phyloP scores from a whole-genome alignment of 805 yeast species.

The Ogataea paradorogensis region DNA sequence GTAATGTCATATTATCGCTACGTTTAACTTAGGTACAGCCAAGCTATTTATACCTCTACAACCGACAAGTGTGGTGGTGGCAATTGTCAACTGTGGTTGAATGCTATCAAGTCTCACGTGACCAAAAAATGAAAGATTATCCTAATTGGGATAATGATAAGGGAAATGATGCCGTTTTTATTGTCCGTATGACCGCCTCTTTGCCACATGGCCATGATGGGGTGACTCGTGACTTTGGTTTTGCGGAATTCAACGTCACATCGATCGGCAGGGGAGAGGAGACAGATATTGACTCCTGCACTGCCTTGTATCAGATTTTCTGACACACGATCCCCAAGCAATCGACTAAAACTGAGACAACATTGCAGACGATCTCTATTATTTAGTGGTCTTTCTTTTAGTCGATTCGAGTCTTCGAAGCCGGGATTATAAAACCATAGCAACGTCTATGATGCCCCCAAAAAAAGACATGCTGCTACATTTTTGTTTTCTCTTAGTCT shows the following conservation, averaged over 20 bases:
- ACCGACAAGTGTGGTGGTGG: constrained; percentile 8
- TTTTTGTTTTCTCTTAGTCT: not conserved
- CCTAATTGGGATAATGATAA: not conserved
- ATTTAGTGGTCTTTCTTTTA: too few species aligned
- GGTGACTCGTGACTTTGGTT: not conserved
- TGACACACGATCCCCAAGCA: not conserved
- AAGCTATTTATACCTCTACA: too few species aligned
- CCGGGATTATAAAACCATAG: too few species aligned
- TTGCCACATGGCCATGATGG: not conserved
- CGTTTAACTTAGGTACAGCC: not conserved
- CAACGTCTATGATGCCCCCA: too few species aligned
- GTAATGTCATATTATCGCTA: constrained; percentile 7
- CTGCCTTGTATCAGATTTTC: constrained; percentile 3
- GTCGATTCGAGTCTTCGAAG: too few species aligned
- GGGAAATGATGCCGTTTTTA: not conserved
- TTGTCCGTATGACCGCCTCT: not conserved
- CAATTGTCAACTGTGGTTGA: constrained; percentile 4
- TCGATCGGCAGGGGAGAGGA: not conserved
- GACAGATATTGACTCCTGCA: not conserved
- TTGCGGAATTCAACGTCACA: too few species aligned
- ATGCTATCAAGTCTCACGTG: not conserved
- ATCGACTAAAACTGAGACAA: too few species aligned
- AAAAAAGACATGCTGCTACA: not conserved
- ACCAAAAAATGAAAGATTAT: not conserved
- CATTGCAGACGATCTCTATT: too few species aligned